A percentile compares a stretch with the other conserved stretches of the same genome.
These are phyloP conservation scores for Rostrohypoxylon terebratum DNA, from an alignment of 495 filamentous ascomycete species.

Conservation along the genomic window DNA sequence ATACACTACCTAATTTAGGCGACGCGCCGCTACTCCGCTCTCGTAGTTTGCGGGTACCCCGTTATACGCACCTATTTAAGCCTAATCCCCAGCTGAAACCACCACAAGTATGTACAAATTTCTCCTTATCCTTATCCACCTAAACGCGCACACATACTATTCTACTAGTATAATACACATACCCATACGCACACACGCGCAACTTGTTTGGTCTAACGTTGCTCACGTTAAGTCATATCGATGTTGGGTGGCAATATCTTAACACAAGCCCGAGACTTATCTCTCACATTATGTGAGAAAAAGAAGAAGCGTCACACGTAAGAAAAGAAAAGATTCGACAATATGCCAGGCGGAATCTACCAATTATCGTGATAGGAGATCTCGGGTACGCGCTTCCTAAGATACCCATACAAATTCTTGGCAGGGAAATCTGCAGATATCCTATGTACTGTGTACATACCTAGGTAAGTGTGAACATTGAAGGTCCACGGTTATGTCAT, in stretches of 20 bases:
- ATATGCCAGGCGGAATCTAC: constrained; percentile 22
- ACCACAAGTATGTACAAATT: no score
- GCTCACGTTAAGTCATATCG: not conserved
- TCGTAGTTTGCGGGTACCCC: constrained; percentile 15
- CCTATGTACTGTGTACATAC: constrained; percentile 10
- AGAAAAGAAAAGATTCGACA: constrained; percentile 14
- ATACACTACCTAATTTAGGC: constrained; percentile 38
- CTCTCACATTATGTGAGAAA: constrained; percentile 1
- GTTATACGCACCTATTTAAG: constrained; percentile 13
- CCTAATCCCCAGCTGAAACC: constrained; percentile 43
- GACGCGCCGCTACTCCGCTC: constrained; percentile 15
- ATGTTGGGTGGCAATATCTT: not conserved
- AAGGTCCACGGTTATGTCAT: constrained; percentile 32
- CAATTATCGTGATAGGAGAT: constrained; percentile 10
- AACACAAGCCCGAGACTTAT: constrained; percentile 3
- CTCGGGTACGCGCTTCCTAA: constrained; percentile 20
- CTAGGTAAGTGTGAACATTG: no score
- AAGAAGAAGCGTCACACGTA: constrained; percentile 13
- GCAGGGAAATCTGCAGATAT: constrained; percentile 16
- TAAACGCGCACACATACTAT: not conserved
- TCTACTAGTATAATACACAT: no score
- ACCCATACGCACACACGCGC: not conserved
- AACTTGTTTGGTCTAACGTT: not conserved
- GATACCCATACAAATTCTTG: constrained; percentile 18
- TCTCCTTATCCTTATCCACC: not conserved